Evolutionary conservation across 306 rosid species (phyloP), one percentile per base, ranked within the genome.

Genomic region (Geum urbanum): DNA sequence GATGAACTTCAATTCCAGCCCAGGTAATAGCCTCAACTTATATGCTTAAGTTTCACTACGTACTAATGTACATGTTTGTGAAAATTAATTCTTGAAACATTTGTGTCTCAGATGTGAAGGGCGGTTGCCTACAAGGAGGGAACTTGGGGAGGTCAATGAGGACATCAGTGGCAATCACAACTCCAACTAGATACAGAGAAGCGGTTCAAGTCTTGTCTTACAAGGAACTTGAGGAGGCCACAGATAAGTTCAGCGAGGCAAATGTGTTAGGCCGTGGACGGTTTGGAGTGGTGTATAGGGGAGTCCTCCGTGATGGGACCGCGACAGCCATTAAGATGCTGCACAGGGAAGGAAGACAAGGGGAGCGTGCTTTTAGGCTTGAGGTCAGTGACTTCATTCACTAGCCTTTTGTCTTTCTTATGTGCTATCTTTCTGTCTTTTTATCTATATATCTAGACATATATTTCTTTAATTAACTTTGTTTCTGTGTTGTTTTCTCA

Each of bases 281-380:
- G 41, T 76, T 74, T 76, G 95, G 92, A 59, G 80, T 80, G 75
- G 86, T 89, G 74, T 95, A 86, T 19, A 89, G 78, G 81, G 95
- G 97, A 56, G 86, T 87, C 70, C 76, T 95, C 10, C 69, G 77
- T 44, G 99, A 95, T 86, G 99, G 95, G 18, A 85, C 96, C 37
- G 62, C 82, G 70, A 92, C 88, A 13, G 95, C 97, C 66, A 84
- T 95, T 78, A 95, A 91, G 82, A 76, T 82, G 87, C 62, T 91
- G 59, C 74, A 58, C 3, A 80, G 81, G 72, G 85, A 84, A 32
- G 96, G 99, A 20, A 91, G 83, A 85, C 97, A 89, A 51, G 89
- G 91, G 67, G 99, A 95, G 86, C 99, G 97, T 81, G 88, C 92
- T 56, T 95, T 95, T 85, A 87, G 97, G 83, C 74, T 80, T 73